Evolutionary conservation across 345 rosid genomes (phyloP).

Genomic region (Sisymbrium altissimum): DNA sequence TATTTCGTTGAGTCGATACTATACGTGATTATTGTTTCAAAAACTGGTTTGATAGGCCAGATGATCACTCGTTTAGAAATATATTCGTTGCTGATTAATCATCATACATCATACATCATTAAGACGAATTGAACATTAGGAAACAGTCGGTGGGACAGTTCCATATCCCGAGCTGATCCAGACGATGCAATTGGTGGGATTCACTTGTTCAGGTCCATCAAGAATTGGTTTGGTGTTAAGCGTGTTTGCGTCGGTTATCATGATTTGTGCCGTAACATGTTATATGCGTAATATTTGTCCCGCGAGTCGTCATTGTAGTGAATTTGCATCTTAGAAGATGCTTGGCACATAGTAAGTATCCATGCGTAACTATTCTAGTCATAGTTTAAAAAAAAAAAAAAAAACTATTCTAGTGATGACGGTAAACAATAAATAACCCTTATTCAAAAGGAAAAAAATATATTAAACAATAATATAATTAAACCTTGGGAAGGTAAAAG

Average conservation of each 20-base stretch:
- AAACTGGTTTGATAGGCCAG: background rate
- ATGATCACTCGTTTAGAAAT: background rate
- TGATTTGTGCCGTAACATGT: background rate
- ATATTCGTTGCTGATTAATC: background rate
- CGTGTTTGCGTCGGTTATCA: background rate
- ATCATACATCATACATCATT: background rate
- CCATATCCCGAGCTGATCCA: background rate
- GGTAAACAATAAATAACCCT: background rate
- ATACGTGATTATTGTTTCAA: background rate
- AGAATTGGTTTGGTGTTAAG: background rate
- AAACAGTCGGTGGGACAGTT: background rate
- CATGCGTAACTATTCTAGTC: background rate
- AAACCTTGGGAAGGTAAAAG: no score
- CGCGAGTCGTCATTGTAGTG: background rate
- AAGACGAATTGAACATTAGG: background rate
- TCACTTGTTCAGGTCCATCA: background rate
- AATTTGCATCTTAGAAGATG: background rate
- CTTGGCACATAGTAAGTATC: background rate
- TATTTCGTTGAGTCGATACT: background rate
- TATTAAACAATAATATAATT: no score
- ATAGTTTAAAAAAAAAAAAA: no score
- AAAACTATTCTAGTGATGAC: background rate
- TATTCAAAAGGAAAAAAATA: no score
- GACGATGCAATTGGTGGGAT: background rate
- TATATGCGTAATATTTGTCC: background rate